A percentile compares a stretch with the other conserved stretches of the same genome.
phyloP scores from a whole-genome alignment of 1,284 basidiomycete genomes.

The Cryptococcus hybrid region DNA sequence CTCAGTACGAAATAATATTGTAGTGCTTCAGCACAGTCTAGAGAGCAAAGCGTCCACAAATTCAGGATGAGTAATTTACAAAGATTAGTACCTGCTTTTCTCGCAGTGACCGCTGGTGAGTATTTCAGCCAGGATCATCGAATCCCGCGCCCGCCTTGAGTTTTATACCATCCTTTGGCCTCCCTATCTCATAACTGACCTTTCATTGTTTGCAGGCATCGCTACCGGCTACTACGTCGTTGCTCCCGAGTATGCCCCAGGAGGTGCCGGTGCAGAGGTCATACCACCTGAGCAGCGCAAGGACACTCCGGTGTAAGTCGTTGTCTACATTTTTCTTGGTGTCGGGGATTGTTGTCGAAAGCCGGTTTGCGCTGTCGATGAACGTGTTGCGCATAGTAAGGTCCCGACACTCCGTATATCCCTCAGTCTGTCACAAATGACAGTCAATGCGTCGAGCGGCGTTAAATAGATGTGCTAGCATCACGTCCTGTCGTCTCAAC shows the following conservation, averaged over 20 bases:
- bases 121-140: background rate
- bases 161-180: background rate
- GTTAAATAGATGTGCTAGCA: too few relatives aligned
- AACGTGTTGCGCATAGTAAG: too few relatives aligned
- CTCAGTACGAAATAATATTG: too few relatives aligned
- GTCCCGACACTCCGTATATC: too few relatives aligned
- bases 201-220: background rate
- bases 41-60: too few relatives aligned
- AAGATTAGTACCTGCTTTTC: background rate
- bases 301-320: background rate
- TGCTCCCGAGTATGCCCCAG: background rate
- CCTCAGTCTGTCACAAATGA: too few relatives aligned
- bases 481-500: too few relatives aligned
- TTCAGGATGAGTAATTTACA: background rate
- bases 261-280: background rate
- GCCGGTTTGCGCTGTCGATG: too few relatives aligned
- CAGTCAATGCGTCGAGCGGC: too few relatives aligned
- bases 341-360: too few relatives aligned
- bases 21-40: too few relatives aligned
- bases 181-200: background rate
- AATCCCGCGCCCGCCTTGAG: background rate
- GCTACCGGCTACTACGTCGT: background rate
- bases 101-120: background rate
- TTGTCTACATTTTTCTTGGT: too few relatives aligned
- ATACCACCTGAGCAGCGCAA: background rate